Evolutionary conservation across 495 filamentous ascomycete species (phyloP), one percentile per base, ranked within the genome.

Genomic region (Hypoxylon intermedium): DNA sequence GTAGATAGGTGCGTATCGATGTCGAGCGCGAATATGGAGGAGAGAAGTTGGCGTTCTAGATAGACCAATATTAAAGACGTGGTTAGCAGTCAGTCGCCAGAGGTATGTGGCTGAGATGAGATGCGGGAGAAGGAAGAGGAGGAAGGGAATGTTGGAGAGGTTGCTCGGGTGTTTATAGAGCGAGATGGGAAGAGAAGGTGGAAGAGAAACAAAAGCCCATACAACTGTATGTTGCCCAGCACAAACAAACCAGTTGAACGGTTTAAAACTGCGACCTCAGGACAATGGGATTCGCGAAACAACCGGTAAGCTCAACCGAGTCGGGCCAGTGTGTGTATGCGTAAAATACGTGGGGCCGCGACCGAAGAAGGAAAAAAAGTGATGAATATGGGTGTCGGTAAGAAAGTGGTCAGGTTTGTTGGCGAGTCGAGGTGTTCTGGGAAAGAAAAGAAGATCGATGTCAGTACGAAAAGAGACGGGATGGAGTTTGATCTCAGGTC

Each of bases 261-360:
- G 56, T 63, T 52, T 20, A 45, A 45, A 31, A 45, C 26, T 38
- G 59, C 52, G 45, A 51, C 57, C 38, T 40, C 33, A 40, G 31
- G 30, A 9, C 19, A 38, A 16, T 12, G 20, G 11, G 51, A 31
- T 34, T 34, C n/a, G 16, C 49, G 24, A 13, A 34, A 26, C 24
- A 26, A 7, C 24, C 12, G 9, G 9, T 53, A n/a, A 31, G 42
- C 38, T 15, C n/a, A n/a, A n/a, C 24, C 24, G 24, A 26, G 7
- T 7, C 24, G 3, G 24, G 7, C 3, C 24, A 26, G 4, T 26
- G 24, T 4, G 7, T 26, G 24, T 26, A 7, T 3, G 24, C 24
- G n/a, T n/a, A n/a, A n/a, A 26, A 26, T 3, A 26, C 24, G 4
- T 26, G 24, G 7, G 24, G 24, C 24, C 24, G 24, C 24, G n/a